Percentiles rank a stretch among this genome's conserved stretches.
Evolutionary conservation across 2,329 filamentous ascomycete genomes (phyloP).

Genomic region (Cladophialophora bantiana): DNA sequence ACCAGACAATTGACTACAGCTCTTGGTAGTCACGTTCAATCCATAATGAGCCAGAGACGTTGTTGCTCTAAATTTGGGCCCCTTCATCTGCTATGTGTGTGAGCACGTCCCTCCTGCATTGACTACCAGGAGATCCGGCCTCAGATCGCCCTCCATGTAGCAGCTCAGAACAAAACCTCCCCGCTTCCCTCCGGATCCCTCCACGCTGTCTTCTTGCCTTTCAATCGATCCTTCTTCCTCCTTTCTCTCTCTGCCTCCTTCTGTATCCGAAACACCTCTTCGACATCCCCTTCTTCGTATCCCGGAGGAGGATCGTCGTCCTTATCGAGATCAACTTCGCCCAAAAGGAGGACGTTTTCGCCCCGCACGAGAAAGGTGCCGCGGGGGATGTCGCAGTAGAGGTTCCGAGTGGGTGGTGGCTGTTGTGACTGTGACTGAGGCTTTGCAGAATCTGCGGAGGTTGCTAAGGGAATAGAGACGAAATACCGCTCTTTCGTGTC

Average conservation of each 20-base stretch:
- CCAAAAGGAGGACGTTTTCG: constrained; percentile 94
- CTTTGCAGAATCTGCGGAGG: neutral
- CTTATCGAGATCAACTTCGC: constrained; percentile 95
- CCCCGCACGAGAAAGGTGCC: constrained; percentile 92
- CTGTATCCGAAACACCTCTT: constrained; percentile 74
- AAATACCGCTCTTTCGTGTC: constrained; percentile 91
- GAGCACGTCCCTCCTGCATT: neutral
- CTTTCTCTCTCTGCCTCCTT: constrained; percentile 73
- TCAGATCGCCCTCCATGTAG: too few relatives aligned
- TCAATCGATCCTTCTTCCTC: constrained; percentile 75
- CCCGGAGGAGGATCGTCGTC: constrained; percentile 83
- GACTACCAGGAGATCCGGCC: neutral
- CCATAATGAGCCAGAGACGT: neutral
- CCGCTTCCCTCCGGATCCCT: constrained; percentile 79
- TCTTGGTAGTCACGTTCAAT: neutral
- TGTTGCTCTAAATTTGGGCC: neutral
- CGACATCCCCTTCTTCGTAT: constrained; percentile 70
- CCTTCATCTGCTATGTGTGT: neutral
- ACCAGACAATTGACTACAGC: neutral
- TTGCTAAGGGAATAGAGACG: constrained; percentile 43
- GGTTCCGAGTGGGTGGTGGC: constrained; percentile 53
- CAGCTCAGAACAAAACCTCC: constrained; percentile 70
- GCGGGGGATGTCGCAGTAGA: constrained; percentile 84
- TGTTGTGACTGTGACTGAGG: constrained; percentile 9
- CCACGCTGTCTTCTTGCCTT: constrained; percentile 76